Conservation (phyloP, 2,329 filamentous ascomycete species). For the Talaromyces amestolkiae region DNA sequence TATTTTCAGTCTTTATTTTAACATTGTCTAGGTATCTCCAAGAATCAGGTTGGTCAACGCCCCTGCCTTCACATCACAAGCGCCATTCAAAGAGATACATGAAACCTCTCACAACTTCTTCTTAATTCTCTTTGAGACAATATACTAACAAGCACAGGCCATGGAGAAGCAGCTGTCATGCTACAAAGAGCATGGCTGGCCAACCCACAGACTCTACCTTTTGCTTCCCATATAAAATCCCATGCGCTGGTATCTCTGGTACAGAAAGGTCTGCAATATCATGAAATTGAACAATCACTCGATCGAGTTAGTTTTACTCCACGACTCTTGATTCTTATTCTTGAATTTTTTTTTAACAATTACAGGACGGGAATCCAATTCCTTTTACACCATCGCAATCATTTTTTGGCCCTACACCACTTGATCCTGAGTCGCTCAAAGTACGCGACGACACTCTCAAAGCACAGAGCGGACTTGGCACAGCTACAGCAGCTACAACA, state of each 20-base stretch:
- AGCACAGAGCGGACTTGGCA: conserved; percentile 28
- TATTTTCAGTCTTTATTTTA: background rate
- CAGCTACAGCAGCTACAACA: conserved; percentile 26
- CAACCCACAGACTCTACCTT: conserved; percentile 60
- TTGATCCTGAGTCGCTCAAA: conserved; percentile 33
- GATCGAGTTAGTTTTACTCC: conserved; percentile 43
- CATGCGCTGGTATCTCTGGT: conserved; percentile 61
- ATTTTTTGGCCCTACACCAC: conserved; percentile 48
- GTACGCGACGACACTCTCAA: conserved; percentile 26
- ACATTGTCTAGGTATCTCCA: conserved; percentile 50
- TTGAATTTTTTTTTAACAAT: conserved; percentile 23
- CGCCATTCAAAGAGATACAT: background rate
- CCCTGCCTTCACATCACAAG: conserved; percentile 8
- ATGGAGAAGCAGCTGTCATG: conserved; percentile 59
- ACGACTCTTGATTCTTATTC: conserved; percentile 23
- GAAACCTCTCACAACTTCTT: background rate
- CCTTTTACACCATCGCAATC: conserved; percentile 39
- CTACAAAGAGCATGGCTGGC: conserved; percentile 62
- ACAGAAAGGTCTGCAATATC: conserved; percentile 60
- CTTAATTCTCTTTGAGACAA: background rate
- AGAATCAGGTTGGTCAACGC: conserved; percentile 50
- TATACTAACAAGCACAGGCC: conserved; percentile 42
- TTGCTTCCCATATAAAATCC: conserved; percentile 58
- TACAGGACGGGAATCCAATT: conserved; percentile 39
- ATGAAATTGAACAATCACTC: conserved; percentile 50